Evolutionary conservation across 768 basidiomycete genomes (phyloP).

Genomic region (Trametes punicea): DNA sequence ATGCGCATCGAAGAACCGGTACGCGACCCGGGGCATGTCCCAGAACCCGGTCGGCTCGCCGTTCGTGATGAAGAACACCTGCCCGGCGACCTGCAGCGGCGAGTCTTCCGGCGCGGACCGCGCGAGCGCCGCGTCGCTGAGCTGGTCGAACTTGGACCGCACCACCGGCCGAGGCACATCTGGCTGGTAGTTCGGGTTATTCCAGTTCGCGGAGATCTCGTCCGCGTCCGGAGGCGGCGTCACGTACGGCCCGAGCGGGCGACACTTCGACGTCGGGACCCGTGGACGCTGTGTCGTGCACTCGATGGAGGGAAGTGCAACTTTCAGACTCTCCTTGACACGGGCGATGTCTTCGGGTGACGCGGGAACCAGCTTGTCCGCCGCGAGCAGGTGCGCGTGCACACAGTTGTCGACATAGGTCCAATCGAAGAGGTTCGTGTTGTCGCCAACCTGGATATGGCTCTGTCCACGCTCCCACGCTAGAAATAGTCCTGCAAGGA

Average conservation of each 20-base stretch:
- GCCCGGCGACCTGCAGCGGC: constrained; percentile 82
- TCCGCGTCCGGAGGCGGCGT: constrained; percentile 56
- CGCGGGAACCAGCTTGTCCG: constrained; percentile 71
- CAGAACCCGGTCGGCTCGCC: constrained; percentile 96
- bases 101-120: constrained; percentile 40
- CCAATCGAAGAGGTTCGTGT: constrained; percentile 92
- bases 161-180: constrained; percentile 51
- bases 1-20: constrained; percentile 49
- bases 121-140: constrained; percentile 56
- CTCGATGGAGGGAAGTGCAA: constrained; percentile 58
- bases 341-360: constrained; percentile 39
- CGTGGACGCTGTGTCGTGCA: constrained; percentile 61
- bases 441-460: constrained; percentile 90
- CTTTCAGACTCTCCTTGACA: constrained; percentile 38
- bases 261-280: constrained; percentile 75
- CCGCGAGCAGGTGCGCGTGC: constrained; percentile 88
- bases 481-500: constrained; percentile 72
- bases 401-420: constrained; percentile 97
- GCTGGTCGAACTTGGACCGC: constrained; percentile 77
- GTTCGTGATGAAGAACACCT: constrained; percentile 95
- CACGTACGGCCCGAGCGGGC: constrained; percentile 81
- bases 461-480: constrained; percentile 82
- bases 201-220: constrained; percentile 54
- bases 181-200: constrained; percentile 40
- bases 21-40: constrained; percentile 85